Conservation (phyloP, 176 grass and related monocot genomes). For the Zea luxurians region DNA sequence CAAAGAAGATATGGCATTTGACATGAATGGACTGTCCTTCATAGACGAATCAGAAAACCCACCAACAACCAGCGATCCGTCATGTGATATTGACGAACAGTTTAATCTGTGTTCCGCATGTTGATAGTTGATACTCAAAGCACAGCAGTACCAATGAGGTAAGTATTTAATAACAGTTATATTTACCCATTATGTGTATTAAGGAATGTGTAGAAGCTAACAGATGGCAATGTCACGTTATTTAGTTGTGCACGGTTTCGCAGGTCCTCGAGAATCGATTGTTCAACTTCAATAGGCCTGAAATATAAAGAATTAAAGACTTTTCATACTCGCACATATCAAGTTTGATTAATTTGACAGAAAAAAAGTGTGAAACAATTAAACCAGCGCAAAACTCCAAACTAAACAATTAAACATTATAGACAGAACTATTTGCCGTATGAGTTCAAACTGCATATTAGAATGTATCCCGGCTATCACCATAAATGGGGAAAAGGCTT, state of each 20-base stretch:
- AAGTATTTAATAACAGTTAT: slow-evolving; percentile 29
- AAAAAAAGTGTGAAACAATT: slow-evolving; percentile 15
- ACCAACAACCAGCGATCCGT: slow-evolving; percentile 93
- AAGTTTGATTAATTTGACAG: slow-evolving; percentile 33
- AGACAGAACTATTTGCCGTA: background rate
- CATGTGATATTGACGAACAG: slow-evolving; percentile 89
- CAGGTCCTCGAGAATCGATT: slow-evolving; percentile 78
- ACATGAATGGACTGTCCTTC: slow-evolving; percentile 62
- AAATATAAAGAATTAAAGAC: slow-evolving; percentile 52
- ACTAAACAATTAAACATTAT: background rate
- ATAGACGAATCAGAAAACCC: slow-evolving; percentile 99
- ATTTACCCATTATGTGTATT: slow-evolving; percentile 96
- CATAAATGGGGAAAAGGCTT: background rate
- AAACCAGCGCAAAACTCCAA: background rate
- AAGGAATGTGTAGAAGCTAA: slow-evolving; percentile 97
- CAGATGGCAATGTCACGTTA: slow-evolving; percentile 78
- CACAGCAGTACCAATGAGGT: slow-evolving; percentile 2
- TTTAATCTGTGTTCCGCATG: slow-evolving; percentile 69
- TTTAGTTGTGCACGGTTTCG: slow-evolving; percentile 80
- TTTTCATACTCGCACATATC: slow-evolving; percentile 8
- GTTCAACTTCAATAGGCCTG: slow-evolving; percentile 87
- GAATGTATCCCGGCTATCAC: background rate
- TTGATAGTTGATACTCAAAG: slow-evolving; percentile 38
- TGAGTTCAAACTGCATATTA: background rate
- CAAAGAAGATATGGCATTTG: background rate